Percentiles rank a stretch among this genome's conserved stretches.
These are phyloP conservation scores for Balansia obtecta DNA, from an alignment of 2,329 filamentous ascomycete species.

Conservation along the genomic window DNA sequence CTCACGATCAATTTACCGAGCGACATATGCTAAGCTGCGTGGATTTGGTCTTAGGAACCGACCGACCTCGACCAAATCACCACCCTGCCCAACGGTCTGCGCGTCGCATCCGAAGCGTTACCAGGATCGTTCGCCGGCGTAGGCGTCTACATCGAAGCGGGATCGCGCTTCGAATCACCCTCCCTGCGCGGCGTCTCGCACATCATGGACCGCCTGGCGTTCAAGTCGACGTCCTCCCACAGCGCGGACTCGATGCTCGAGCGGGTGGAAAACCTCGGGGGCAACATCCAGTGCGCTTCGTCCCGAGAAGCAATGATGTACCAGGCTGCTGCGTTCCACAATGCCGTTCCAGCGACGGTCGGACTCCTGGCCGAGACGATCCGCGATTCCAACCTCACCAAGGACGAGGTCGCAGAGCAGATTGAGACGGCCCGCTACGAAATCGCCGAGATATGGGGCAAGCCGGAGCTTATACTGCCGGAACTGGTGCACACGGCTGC, in stretches of 20 bases:
- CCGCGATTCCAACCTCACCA: conserved; percentile 69
- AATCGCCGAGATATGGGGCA: conserved; percentile 94
- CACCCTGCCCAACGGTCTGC: conserved; percentile 80
- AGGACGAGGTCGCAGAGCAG: conserved; percentile 77
- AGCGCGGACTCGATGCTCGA: conserved; percentile 79
- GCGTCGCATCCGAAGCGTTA: conserved; percentile 87
- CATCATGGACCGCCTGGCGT: conserved; percentile 89
- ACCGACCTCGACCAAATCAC: conserved; percentile 80
- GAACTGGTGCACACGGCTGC: conserved; percentile 93
- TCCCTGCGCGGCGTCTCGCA: conserved; percentile 83
- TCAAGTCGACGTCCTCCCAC: conserved; percentile 70
- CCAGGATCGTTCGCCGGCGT: conserved; percentile 92
- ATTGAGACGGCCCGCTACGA: conserved; percentile 89
- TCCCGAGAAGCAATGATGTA: conserved; percentile 97
- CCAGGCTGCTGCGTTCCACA: conserved; percentile 95
- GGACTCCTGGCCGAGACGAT: conserved; percentile 88
- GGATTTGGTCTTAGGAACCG: conserved; percentile 42
- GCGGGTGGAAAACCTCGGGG: conserved; percentile 74
- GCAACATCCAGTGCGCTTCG: conserved; percentile 94
- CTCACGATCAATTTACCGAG: background rate
- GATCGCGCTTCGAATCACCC: conserved; percentile 84
- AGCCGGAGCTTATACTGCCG: conserved; percentile 88
- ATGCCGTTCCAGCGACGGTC: conserved; percentile 70
- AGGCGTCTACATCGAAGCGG: conserved; percentile 90
- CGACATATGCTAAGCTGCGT: background rate